phyloP scores from a whole-genome alignment of 2,329 filamentous ascomycete species.

The Fusarium incarnatum region DNA sequence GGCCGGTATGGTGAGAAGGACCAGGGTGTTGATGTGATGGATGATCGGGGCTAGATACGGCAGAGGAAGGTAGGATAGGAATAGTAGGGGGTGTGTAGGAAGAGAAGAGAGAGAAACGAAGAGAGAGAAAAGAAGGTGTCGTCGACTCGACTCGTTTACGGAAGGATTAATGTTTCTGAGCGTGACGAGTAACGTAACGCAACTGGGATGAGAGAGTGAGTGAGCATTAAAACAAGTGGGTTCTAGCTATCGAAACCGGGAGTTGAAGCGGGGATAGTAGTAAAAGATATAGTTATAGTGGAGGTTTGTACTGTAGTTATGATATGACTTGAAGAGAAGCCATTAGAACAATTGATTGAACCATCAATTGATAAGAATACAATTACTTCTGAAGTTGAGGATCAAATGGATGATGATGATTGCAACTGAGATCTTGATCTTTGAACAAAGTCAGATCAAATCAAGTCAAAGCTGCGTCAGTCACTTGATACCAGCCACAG shows the following conservation, averaged over 20 bases:
- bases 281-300: neutral
- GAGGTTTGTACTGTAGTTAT: neutral
- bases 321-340: constrained; percentile 16
- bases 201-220: constrained; percentile 26
- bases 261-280: constrained; percentile 32
- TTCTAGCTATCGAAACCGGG: constrained; percentile 22
- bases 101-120: neutral
- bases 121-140: constrained; percentile 26
- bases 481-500: constrained; percentile 43
- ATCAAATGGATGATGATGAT: constrained; percentile 7
- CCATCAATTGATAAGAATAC: neutral
- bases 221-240: constrained; percentile 29
- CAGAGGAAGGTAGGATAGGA: constrained; percentile 8
- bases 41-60: constrained; percentile 33
- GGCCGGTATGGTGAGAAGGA: constrained; percentile 31
- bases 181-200: constrained; percentile 15
- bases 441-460: constrained; percentile 2
- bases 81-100: neutral
- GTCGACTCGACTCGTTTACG: constrained; percentile 16
- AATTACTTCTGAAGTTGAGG: neutral
- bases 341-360: constrained; percentile 6
- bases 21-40: constrained; percentile 5
- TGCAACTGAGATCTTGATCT: constrained; percentile 10
- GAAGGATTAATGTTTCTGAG: constrained; percentile 23
- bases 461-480: constrained; percentile 44